Conservation (phyloP, 768 basidiomycete genomes). For the Lactarius sanguifluus region DNA sequence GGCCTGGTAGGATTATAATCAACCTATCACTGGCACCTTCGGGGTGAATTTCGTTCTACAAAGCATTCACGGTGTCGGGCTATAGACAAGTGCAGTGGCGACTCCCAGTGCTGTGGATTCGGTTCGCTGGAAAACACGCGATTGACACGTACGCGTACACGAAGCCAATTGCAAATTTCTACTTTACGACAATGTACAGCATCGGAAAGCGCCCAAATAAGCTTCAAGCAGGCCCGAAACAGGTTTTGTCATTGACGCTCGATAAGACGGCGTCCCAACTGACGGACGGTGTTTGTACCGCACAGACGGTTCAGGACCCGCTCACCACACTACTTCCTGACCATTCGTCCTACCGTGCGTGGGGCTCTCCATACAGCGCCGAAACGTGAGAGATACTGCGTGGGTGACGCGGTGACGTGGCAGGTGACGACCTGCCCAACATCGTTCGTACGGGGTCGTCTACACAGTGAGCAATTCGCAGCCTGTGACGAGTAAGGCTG, state of each 20-base stretch:
- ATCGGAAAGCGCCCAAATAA: not conserved
- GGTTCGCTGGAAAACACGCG: no score
- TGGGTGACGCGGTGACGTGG: not conserved
- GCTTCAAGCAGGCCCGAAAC: not conserved
- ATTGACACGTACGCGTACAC: not conserved
- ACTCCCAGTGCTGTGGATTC: no score
- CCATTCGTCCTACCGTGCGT: not conserved
- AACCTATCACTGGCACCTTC: no score
- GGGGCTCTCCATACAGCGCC: not conserved
- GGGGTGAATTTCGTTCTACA: no score
- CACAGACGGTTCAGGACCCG: not conserved
- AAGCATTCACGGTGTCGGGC: no score
- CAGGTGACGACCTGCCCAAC: not conserved
- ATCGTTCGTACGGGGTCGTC: not conserved
- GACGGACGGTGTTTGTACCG: not conserved
- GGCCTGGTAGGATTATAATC: no score
- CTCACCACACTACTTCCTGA: not conserved
- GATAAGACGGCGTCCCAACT: not conserved
- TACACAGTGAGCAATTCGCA: not conserved
- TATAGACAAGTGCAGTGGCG: no score
- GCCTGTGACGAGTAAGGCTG: not conserved
- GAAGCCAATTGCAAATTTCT: not conserved
- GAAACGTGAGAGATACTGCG: not conserved
- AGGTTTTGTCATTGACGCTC: not conserved
- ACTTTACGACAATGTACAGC: not conserved